Base-by-base conservation (phyloP, 192 early-diverging fungal species). In the Cetraspora pellucida region DNA sequence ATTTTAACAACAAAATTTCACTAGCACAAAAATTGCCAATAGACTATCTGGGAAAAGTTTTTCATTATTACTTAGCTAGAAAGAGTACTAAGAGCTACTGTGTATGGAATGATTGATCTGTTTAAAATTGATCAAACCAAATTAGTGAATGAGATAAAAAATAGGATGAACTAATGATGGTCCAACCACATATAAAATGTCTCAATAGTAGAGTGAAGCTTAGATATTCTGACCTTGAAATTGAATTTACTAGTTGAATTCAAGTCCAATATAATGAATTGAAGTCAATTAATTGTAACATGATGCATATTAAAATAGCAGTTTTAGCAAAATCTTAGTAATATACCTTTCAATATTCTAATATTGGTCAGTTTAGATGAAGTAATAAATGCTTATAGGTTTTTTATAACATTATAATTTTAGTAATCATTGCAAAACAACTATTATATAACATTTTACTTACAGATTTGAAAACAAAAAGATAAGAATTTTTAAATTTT, bases 401-500 rank as follows among this genome's bases (percentile, higher is more conserved):
- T n/a, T n/a, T n/a, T n/a, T n/a, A n/a, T n/a, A n/a, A n/a, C n/a
- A n/a, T n/a, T n/a, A n/a, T n/a, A 19, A 44, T 72, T 72, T 37
- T 66, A 19, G 28, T 37, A 66, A 66, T 45, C 64, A 28, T 43
- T 28, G 37, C 11, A 66, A 28, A 27, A 72, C 27, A 72, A 72
- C 27, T 17, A 28, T 72, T 25, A 9, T 11, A 55, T 11, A 72
- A 44, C 45, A 68, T 43, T 44, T 68, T n/a, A 10, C 3, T 17
- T 46, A 8, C 17, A 46, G 44, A 68, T 25, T 72, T 72, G 27
- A 7, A 28, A 28, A 11, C 50, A 72, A 72, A 72, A 57, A 21
- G 54, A 72, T 16, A 72, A 19, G 54, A 16, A 30, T 72, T 72
- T 57, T 37, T 72, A 19, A 72, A 11, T 55, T 72, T 28, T 72